phyloP scores from a whole-genome alignment of 2,329 filamentous ascomycete species.

The Trichoderma sp. region DNA sequence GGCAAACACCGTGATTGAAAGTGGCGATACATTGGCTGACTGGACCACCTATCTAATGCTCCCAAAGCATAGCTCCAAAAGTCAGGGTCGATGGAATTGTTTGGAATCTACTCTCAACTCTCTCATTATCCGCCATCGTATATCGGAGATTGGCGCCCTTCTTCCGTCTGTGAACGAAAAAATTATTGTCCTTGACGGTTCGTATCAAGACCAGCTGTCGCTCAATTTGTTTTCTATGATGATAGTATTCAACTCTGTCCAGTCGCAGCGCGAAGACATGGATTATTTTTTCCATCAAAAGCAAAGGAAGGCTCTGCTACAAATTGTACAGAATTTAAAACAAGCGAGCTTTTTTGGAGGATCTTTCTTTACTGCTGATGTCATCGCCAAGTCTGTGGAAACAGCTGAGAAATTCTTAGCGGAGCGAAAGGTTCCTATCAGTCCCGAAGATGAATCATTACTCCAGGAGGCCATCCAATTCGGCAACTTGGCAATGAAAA shows the following conservation, averaged over 20 bases:
- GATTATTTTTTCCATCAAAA: slow-evolving; percentile 87
- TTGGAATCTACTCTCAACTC: slow-evolving; percentile 70
- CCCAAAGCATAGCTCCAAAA: slow-evolving; percentile 48
- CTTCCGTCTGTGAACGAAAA: slow-evolving; percentile 73
- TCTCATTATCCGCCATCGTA: slow-evolving; percentile 75
- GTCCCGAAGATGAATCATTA: slow-evolving; percentile 56
- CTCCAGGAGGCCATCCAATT: slow-evolving; percentile 64
- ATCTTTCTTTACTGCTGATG: slow-evolving; percentile 65
- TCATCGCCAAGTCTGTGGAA: slow-evolving; percentile 63
- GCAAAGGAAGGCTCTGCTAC: slow-evolving; percentile 63
- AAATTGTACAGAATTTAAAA: slow-evolving; percentile 73
- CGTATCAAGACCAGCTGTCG: slow-evolving; percentile 78
- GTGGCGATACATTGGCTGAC: slow-evolving; percentile 57
- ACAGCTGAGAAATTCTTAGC: slow-evolving; percentile 66
- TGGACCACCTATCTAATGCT: slow-evolving; percentile 74
- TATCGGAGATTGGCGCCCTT: slow-evolving; percentile 65
- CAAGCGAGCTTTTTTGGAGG: slow-evolving; percentile 84
- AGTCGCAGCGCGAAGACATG: slow-evolving; percentile 76
- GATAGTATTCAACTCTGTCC: slow-evolving; percentile 81
- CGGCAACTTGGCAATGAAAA: slow-evolving; percentile 58
- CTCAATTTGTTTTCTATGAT: slow-evolving; percentile 83
- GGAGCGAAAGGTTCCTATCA: slow-evolving; percentile 59
- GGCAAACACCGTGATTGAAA: slow-evolving; percentile 57
- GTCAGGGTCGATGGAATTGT: slow-evolving; percentile 57
- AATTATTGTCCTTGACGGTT: slow-evolving; percentile 72